Conservation (phyloP, 108 stramenopile genomes). For the Skeletonema menzelii region DNA sequence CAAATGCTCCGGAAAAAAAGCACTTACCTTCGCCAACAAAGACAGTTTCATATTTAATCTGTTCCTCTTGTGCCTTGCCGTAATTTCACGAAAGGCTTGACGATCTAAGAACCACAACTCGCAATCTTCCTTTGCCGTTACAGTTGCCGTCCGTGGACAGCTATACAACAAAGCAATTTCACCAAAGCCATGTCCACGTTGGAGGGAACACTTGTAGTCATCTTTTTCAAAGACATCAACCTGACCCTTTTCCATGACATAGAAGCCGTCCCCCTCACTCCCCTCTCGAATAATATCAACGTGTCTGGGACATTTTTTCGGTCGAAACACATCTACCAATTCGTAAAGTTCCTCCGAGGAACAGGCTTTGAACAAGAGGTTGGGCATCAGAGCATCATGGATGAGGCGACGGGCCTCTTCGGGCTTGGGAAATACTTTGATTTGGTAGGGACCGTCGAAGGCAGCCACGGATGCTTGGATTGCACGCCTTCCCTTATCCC, state of each 20-base stretch:
- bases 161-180: constrained; percentile 86
- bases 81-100: constrained; percentile 53
- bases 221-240: constrained; percentile 54
- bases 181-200: constrained; percentile 68
- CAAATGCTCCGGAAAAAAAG: background rate
- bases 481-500: background rate
- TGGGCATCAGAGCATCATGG: constrained; percentile 59
- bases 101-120: constrained; percentile 70
- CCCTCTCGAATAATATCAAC: constrained; percentile 57
- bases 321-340: constrained; percentile 53
- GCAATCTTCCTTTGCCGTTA: constrained; percentile 45
- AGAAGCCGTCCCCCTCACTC: constrained; percentile 70
- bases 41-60: constrained; percentile 49
- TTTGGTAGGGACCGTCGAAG: constrained; percentile 14
- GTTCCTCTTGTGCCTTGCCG: constrained; percentile 50
- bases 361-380: constrained; percentile 64
- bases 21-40: constrained; percentile 47
- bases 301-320: constrained; percentile 14
- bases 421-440: constrained; percentile 49
- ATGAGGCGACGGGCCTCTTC: constrained; percentile 60
- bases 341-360: constrained; percentile 50
- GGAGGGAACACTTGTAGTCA: constrained; percentile 23
- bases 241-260: constrained; percentile 54
- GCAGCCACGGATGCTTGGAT: constrained; percentile 18
- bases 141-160: constrained; percentile 72